phyloP scores from a whole-genome alignment of 768 basidiomycete genomes.

The Trametes coccinea region DNA sequence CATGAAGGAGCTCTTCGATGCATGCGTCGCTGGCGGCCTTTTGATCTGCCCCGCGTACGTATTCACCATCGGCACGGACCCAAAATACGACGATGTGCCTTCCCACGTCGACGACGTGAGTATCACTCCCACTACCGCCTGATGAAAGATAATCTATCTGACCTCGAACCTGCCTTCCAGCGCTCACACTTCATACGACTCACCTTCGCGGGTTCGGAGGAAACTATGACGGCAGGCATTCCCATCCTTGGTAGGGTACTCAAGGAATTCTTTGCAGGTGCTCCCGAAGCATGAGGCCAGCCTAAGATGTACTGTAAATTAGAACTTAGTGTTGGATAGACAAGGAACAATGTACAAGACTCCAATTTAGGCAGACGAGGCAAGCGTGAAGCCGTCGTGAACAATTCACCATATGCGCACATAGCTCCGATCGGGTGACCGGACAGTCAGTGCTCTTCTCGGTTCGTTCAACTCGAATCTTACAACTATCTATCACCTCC shows the following conservation, averaged over 20 bases:
- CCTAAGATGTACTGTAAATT: too few relatives aligned
- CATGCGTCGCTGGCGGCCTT: slow-evolving; percentile 40
- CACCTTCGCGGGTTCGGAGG: slow-evolving; percentile 51
- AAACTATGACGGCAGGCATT: slow-evolving; percentile 44
- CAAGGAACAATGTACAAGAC: too few relatives aligned
- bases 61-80: slow-evolving; percentile 40
- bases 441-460: too few relatives aligned
- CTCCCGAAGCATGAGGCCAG: background rate
- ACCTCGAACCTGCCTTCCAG: slow-evolving; percentile 24
- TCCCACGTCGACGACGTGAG: slow-evolving; percentile 41
- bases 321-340: too few relatives aligned
- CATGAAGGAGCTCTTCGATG: slow-evolving; percentile 48
- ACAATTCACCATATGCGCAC: too few relatives aligned
- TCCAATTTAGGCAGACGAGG: too few relatives aligned
- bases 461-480: too few relatives aligned
- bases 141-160: background rate
- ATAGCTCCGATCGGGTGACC: too few relatives aligned
- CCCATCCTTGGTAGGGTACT: slow-evolving; percentile 40
- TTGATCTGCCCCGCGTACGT: slow-evolving; percentile 49
- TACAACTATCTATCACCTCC: too few relatives aligned
- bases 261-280: slow-evolving; percentile 37
- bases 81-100: slow-evolving; percentile 24
- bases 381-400: too few relatives aligned
- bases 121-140: background rate
- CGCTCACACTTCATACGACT: slow-evolving; percentile 44